Evolutionary conservation across 2,329 filamentous ascomycete species (phyloP).

Genomic region (Fusarium verrucosum): DNA sequence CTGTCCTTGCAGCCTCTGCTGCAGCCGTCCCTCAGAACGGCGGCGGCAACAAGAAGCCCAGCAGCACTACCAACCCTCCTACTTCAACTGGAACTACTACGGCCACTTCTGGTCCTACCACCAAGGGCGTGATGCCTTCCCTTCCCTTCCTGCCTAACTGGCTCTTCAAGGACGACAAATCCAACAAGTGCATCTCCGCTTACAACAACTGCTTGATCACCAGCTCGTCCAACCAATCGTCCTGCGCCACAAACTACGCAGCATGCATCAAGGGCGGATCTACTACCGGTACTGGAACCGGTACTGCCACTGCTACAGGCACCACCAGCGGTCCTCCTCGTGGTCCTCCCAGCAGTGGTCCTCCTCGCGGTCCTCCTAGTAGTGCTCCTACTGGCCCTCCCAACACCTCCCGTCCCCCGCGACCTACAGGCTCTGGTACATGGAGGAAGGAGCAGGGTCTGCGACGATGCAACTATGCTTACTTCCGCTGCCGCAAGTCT

Average conservation of each 20-base stretch:
- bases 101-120: not conserved
- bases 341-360: too few relatives aligned
- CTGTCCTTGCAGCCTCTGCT: conserved; percentile 7
- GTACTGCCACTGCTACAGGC: not conserved
- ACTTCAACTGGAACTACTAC: too few relatives aligned
- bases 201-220: conserved; percentile 10
- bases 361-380: too few relatives aligned
- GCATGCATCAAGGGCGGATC: not conserved
- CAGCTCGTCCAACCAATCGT: not conserved
- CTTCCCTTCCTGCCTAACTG: conserved; percentile 11
- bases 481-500: conserved; percentile 5
- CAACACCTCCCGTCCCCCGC: too few relatives aligned
- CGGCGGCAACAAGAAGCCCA: not conserved
- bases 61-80: not conserved
- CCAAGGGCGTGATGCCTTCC: not conserved
- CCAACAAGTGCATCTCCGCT: conserved; percentile 15
- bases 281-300: not conserved
- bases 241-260: conserved; percentile 5
- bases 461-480: not conserved
- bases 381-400: too few relatives aligned
- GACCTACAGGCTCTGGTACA: not conserved
- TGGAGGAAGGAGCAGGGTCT: conserved; percentile 1
- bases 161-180: not conserved
- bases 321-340: not conserved
- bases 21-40: not conserved